Conservation (phyloP, 345 rosid genomes). For the Triadica sebifera region DNA sequence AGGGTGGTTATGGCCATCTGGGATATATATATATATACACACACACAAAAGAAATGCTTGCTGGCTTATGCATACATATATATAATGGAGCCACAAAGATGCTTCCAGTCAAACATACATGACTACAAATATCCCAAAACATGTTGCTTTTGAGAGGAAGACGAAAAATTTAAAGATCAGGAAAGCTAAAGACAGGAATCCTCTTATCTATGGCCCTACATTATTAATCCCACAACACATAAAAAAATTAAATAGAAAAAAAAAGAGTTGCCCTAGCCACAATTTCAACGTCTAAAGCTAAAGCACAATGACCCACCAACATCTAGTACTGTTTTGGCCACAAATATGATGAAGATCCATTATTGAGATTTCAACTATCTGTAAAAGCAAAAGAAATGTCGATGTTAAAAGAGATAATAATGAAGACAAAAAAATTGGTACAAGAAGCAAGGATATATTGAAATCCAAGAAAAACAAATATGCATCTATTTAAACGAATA, state of each 20-base stretch:
- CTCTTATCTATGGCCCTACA: slow-evolving; percentile 21
- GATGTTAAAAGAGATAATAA: background rate
- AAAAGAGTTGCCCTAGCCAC: slow-evolving; percentile 34
- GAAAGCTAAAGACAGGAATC: slow-evolving; percentile 20
- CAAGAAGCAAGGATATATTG: no score
- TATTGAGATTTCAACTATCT: slow-evolving; percentile 37
- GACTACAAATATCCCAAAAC: slow-evolving; percentile 23
- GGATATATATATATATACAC: no score
- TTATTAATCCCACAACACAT: slow-evolving; percentile 8
- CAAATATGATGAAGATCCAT: slow-evolving; percentile 14
- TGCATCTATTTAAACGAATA: no score
- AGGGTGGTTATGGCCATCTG: no score
- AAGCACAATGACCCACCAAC: slow-evolving; percentile 29
- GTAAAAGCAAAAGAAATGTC: slow-evolving; percentile 6
- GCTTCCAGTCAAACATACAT: slow-evolving; percentile 35
- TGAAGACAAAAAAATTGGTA: slow-evolving; percentile 3
- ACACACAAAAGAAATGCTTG: no score
- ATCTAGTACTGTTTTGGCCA: slow-evolving; percentile 36
- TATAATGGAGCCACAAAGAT: slow-evolving; percentile 4
- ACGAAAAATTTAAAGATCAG: slow-evolving; percentile 4
- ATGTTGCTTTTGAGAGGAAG: slow-evolving; percentile 35
- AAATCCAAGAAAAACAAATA: no score
- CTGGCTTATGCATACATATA: no score
- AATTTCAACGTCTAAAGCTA: slow-evolving; percentile 15
- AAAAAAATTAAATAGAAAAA: background rate